These are phyloP conservation scores for Neolecta irregularis DNA, from an alignment of 1,139 yeast genomes.

Conservation along the genomic window DNA sequence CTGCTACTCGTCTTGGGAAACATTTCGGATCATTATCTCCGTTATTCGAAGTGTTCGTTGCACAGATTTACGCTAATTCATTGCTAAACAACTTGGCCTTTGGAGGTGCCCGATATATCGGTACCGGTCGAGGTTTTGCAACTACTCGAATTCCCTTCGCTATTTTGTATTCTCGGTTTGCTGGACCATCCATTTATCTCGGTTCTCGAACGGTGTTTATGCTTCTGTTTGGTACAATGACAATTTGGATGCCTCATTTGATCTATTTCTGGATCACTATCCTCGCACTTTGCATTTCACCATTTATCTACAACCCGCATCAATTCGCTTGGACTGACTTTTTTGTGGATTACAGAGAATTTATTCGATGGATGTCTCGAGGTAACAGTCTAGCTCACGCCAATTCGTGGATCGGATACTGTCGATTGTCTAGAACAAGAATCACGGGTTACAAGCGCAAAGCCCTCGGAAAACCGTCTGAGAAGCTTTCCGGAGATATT, in stretches of 20 bases:
- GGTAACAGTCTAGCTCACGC: slow-evolving; percentile 99
- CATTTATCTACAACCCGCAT: slow-evolving; percentile 94
- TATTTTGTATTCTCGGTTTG: slow-evolving; percentile 87
- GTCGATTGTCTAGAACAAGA: slow-evolving; percentile 89
- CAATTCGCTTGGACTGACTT: slow-evolving; percentile 98
- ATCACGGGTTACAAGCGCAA: slow-evolving; percentile 96
- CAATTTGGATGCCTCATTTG: slow-evolving; percentile 95
- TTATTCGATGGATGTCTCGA: slow-evolving; percentile 94
- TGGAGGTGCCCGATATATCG: slow-evolving; percentile 99
- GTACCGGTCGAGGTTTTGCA: slow-evolving; percentile 99
- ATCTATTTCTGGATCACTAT: slow-evolving; percentile 98
- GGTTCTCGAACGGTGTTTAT: slow-evolving; percentile 86
- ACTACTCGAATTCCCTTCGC: slow-evolving; percentile 97
- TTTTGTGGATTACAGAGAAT: slow-evolving; percentile 96
- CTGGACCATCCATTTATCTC: slow-evolving; percentile 90
- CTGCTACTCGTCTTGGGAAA: slow-evolving; percentile 76
- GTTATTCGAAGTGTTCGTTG: slow-evolving; percentile 93
- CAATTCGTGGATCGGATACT: slow-evolving; percentile 98
- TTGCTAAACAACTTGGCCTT: slow-evolving; percentile 81
- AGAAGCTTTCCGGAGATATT: slow-evolving; percentile 88
- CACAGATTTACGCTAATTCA: slow-evolving; percentile 92
- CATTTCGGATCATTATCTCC: slow-evolving; percentile 86
- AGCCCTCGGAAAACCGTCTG: slow-evolving; percentile 36
- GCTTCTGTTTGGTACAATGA: slow-evolving; percentile 77
- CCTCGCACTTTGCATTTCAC: slow-evolving; percentile 79